Conservation (phyloP, 2,329 filamentous ascomycete species). For the Fusarium floridanum region DNA sequence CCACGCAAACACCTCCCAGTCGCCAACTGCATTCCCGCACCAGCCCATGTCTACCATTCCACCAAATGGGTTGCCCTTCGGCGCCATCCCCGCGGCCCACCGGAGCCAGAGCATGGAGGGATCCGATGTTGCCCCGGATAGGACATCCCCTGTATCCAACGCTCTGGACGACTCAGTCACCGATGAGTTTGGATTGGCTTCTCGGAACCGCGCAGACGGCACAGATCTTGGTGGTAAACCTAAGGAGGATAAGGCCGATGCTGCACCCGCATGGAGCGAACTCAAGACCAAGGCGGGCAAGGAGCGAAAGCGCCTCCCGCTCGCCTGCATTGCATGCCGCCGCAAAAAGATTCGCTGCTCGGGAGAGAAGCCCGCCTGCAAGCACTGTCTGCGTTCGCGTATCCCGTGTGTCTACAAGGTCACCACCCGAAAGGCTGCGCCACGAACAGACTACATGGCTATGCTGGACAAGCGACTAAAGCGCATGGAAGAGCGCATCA, state of each 20-base stretch:
- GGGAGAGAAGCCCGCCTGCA: slow-evolving; percentile 96
- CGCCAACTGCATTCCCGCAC: slow-evolving; percentile 52
- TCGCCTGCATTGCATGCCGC: slow-evolving; percentile 95
- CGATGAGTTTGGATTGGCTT: slow-evolving; percentile 70
- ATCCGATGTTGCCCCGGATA: slow-evolving; percentile 61
- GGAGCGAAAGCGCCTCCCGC: slow-evolving; percentile 89
- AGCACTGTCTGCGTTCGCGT: slow-evolving; percentile 91
- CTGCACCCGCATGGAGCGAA: slow-evolving; percentile 80
- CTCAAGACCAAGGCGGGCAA: slow-evolving; percentile 94
- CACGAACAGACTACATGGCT: slow-evolving; percentile 97
- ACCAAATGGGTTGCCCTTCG: slow-evolving; percentile 43
- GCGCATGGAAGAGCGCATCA: slow-evolving; percentile 97
- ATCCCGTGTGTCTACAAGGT: slow-evolving; percentile 99
- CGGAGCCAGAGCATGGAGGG: slow-evolving; percentile 52
- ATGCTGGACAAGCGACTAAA: slow-evolving; percentile 97
- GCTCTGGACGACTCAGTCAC: slow-evolving; percentile 66
- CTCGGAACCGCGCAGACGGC: slow-evolving; percentile 61
- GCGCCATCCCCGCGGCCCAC: slow-evolving; percentile 38
- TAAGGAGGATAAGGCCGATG: slow-evolving; percentile 70
- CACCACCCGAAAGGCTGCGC: slow-evolving; percentile 92
- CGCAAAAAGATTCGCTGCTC: slow-evolving; percentile 98
- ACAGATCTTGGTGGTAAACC: slow-evolving; percentile 66
- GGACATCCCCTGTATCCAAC: slow-evolving; percentile 58
- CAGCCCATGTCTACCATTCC: slow-evolving; percentile 39
- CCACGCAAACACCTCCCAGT: slow-evolving; percentile 49